Evolutionary conservation across 805 yeast species (phyloP), one percentile per base, ranked within the genome.

Genomic region (Wickerhamiella lipophila): DNA sequence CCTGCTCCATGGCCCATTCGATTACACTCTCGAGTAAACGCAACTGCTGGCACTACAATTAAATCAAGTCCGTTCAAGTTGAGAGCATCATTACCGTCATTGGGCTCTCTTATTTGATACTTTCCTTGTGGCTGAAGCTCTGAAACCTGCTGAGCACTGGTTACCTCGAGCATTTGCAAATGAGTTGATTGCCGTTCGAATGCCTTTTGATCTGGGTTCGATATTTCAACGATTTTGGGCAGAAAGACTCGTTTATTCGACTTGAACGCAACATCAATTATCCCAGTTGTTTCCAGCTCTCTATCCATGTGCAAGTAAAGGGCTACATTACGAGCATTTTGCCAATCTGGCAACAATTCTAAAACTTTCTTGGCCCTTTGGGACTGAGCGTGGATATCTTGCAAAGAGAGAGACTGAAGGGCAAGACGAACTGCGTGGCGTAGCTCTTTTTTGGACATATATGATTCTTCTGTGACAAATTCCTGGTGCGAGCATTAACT

Each of bases 1-100:
- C 96, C 98, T 4, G 80, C 89, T 1, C 98, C 98, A 61, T 86
- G 94, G 1, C 98, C 98, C 47, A 89, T 61, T 48, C 98, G 62
- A 11, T 68, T 62, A 19, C 78, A 57, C 11, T 60, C 54, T 11
- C 32, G 54, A 1, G 83, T 73, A 62, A 84, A 88, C 0, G 84
- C 95, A 1, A 89, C 80, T 0, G 94, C 96, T 0, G 97, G 97
- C 0, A 89, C 70, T 6, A 89, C 64, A 6, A 89, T 66, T 8
- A 89, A 57, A 56, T 89, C 96, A 19, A 89, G 64, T 0, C 76
- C 78, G 2, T 54, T 42, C 6, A 11, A 58, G 5, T 40, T 50
- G 3, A 55, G 46, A 15, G 58, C 56, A 29, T 56, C 50, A 9
- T 18, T 16, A 2, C 63, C 63, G 4, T 30, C n/a, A 3, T 55